Conservation (phyloP, 495 filamentous ascomycete genomes). For the Aspergillus campestris region DNA sequence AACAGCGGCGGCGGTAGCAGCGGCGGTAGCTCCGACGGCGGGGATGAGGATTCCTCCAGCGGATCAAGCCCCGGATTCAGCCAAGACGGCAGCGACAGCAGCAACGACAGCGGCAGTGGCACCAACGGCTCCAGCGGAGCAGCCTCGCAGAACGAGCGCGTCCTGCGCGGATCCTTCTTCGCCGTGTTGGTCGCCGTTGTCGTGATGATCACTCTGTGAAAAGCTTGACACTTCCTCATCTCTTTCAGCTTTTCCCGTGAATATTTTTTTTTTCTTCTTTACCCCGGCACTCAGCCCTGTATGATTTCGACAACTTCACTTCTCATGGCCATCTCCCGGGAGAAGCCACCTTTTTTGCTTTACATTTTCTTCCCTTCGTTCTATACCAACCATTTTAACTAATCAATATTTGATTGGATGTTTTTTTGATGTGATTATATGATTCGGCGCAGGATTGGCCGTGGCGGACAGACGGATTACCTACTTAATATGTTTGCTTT, state of each 20-base stretch:
- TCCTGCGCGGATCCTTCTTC: conserved; percentile 46
- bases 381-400: background rate
- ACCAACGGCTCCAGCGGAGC: conserved; percentile 23
- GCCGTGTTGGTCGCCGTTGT: conserved; percentile 49
- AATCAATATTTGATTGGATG: background rate
- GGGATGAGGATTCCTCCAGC: background rate
- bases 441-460: too few relatives aligned
- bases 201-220: conserved; percentile 47
- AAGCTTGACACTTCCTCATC: background rate
- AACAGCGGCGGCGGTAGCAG: conserved; percentile 7
- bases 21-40: conserved; percentile 8
- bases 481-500: too few relatives aligned
- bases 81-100: conserved; percentile 3
- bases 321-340: too few relatives aligned
- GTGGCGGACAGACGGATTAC: too few relatives aligned
- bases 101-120: conserved; percentile 9
- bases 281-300: background rate
- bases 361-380: conserved; percentile 10
- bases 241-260: too few relatives aligned
- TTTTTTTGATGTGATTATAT: background rate
- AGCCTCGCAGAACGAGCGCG: conserved; percentile 31
- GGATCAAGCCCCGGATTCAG: too few relatives aligned
- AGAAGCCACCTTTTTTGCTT: conserved; percentile 6
- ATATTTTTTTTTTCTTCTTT: conserved; percentile 11
- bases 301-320: too few relatives aligned